Conservation (phyloP, 768 basidiomycete species). For the Boletus fagicola region DNA sequence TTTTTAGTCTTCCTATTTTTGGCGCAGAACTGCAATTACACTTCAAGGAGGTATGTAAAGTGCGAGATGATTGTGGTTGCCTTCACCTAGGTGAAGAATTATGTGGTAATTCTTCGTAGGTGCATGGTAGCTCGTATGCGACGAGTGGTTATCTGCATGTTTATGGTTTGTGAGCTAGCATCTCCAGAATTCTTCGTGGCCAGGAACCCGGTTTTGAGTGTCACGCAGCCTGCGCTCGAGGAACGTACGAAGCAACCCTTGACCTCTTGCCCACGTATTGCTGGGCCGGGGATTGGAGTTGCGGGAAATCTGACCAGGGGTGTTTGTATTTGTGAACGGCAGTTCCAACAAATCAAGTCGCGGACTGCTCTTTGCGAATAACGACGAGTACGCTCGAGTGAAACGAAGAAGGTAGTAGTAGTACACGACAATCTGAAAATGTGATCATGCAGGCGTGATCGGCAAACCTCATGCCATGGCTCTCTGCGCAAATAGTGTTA, state of each 20-base stretch:
- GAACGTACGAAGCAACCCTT: background rate
- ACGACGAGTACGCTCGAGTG: constrained; percentile 9
- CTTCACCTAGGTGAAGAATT: background rate
- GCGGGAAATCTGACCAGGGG: constrained; percentile 12
- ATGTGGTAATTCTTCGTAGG: background rate
- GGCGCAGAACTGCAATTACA: background rate
- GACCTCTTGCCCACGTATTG: constrained; percentile 3
- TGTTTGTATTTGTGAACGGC: background rate
- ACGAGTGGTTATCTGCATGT: background rate
- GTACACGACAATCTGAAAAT: constrained; percentile 2
- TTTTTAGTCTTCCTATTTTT: background rate
- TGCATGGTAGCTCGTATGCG: background rate
- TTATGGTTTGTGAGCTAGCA: background rate
- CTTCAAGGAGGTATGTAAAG: background rate
- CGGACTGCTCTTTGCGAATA: constrained; percentile 12
- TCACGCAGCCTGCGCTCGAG: background rate
- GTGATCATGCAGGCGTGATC: constrained; percentile 24
- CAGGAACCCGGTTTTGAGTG: background rate
- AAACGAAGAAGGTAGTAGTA: constrained; percentile 5
- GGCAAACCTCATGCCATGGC: constrained; percentile 16
- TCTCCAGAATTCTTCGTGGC: background rate
- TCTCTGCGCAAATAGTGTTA: constrained; percentile 10
- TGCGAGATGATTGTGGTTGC: background rate
- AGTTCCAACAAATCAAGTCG: constrained; percentile 14
- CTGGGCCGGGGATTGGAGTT: background rate